Percentiles rank a stretch among this genome's conserved stretches.
These are phyloP conservation scores for Croton laevigatus DNA, from an alignment of 441 rosid genomes.

Conservation along the genomic window DNA sequence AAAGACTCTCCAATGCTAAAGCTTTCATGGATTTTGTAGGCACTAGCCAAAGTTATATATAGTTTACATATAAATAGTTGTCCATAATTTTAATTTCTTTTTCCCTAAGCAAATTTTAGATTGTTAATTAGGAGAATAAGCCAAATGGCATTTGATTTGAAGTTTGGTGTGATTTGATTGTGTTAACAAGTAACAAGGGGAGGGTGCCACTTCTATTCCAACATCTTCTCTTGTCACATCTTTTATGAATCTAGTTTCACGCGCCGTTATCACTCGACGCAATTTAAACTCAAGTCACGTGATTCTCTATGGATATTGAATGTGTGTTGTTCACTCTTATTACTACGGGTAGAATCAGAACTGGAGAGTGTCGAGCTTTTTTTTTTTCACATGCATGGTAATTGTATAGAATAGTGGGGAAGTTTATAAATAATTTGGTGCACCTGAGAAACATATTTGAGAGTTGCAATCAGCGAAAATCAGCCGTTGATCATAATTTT, in stretches of 20 bases:
- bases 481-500: slow-evolving; percentile 13
- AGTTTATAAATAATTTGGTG: background rate
- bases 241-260: slow-evolving; percentile 18
- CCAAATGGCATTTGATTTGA: no score
- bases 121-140: no score
- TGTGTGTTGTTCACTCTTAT: slow-evolving; percentile 4
- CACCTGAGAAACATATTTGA: background rate
- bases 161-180: no score
- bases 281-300: background rate
- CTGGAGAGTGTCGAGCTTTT: background rate
- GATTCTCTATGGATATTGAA: background rate
- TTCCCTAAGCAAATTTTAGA: no score
- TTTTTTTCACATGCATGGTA: no score
- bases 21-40: slow-evolving; percentile 49
- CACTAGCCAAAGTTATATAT: slow-evolving; percentile 64
- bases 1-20: slow-evolving; percentile 40
- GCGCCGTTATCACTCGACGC: slow-evolving; percentile 20
- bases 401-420: background rate
- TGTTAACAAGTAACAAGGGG: no score
- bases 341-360: background rate
- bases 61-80: no score
- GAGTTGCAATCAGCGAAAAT: background rate
- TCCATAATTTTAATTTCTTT: no score
- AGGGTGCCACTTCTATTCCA: no score
- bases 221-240: no score